These are phyloP conservation scores for Starmerella vitae DNA, from an alignment of 805 yeast species.

Conservation along the genomic window DNA sequence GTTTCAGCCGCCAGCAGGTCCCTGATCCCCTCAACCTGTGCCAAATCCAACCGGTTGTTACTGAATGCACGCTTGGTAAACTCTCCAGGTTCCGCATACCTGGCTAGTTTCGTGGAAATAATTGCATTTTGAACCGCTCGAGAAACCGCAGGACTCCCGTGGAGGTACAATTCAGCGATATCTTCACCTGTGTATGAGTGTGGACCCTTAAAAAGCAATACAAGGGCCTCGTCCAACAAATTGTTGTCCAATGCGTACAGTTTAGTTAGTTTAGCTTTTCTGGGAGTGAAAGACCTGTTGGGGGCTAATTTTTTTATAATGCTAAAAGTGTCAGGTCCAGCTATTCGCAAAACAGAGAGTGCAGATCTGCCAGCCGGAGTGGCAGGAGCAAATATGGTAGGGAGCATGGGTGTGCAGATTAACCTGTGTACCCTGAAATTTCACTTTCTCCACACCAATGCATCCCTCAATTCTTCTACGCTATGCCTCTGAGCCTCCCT, in stretches of 20 bases:
- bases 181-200: slow-evolving; percentile 89
- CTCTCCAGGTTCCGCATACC: slow-evolving; percentile 90
- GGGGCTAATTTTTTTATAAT: slow-evolving; percentile 15
- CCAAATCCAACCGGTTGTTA: slow-evolving; percentile 70
- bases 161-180: slow-evolving; percentile 73
- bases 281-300: slow-evolving; percentile 31
- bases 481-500: slow-evolving; percentile 24
- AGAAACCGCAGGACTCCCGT: slow-evolving; percentile 85
- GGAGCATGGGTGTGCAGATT: slow-evolving; percentile 21
- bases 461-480: slow-evolving; percentile 5
- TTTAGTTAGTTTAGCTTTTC: slow-evolving; percentile 46
- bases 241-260: slow-evolving; percentile 30
- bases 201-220: slow-evolving; percentile 58
- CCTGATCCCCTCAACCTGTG: slow-evolving; percentile 81
- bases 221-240: slow-evolving; percentile 64
- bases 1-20: slow-evolving; percentile 90
- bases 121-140: slow-evolving; percentile 55
- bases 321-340: slow-evolving; percentile 44
- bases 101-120: slow-evolving; percentile 30
- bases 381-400: slow-evolving; percentile 84
- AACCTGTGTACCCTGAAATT: background rate
- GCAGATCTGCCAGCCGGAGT: slow-evolving; percentile 76
- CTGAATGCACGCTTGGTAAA: slow-evolving; percentile 77
- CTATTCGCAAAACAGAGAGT: slow-evolving; percentile 67
- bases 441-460: slow-evolving; percentile 4